Evolutionary conservation across 495 filamentous ascomycete species (phyloP).

Genomic region (Beverwykella pulmonaria): DNA sequence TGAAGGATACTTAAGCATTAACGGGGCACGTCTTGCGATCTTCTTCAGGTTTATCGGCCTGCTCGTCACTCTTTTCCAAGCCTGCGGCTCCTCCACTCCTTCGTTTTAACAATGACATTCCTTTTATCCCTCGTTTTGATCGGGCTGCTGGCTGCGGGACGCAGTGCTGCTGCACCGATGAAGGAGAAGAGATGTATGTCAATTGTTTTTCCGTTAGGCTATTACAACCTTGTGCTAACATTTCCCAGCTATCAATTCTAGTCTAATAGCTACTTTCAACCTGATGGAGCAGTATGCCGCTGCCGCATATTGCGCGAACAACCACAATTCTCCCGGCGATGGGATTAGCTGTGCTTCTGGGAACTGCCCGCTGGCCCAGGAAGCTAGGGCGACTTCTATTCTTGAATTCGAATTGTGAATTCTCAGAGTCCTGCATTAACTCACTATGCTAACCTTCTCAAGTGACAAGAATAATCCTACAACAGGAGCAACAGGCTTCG

Average conservation of each 20-base stretch:
- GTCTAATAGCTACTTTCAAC: constrained; percentile 25
- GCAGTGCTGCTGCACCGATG: constrained; percentile 21
- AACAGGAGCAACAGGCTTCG: constrained; percentile 68
- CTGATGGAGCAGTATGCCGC: constrained; percentile 57
- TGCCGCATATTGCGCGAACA: constrained; percentile 67
- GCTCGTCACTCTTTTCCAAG: background rate
- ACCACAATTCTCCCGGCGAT: constrained; percentile 51
- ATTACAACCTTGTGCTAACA: background rate
- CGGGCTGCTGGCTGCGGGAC: background rate
- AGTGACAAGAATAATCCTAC: constrained; percentile 28
- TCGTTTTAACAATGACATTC: constrained; percentile 5
- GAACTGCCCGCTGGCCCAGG: constrained; percentile 62
- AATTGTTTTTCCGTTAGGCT: background rate
- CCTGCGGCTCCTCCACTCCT: background rate
- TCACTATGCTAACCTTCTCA: background rate
- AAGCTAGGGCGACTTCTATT: constrained; percentile 57
- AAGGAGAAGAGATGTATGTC: constrained; percentile 24
- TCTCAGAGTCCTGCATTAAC: background rate
- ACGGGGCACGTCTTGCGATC: background rate
- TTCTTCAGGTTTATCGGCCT: background rate
- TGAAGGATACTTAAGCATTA: background rate
- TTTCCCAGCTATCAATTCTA: constrained; percentile 10
- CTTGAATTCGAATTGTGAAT: constrained; percentile 64
- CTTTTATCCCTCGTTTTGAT: constrained; percentile 3
- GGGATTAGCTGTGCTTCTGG: constrained; percentile 58